Percentiles rank a stretch among this genome's conserved stretches.
phyloP scores from a whole-genome alignment of 306 rosid genomes.

The Lathyrus oleraceus region DNA sequence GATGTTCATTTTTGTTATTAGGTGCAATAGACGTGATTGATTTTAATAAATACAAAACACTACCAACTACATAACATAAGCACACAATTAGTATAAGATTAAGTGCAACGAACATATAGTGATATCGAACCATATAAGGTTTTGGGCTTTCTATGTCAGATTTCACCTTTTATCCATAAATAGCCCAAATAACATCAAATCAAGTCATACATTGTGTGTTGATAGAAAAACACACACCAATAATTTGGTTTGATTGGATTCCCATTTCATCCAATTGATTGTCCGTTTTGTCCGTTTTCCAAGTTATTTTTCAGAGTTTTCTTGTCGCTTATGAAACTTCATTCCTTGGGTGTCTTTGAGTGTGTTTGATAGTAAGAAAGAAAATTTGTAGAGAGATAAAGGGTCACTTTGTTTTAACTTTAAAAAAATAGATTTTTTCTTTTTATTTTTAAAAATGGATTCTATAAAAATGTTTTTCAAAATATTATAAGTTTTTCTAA shows the following conservation, averaged over 20 bases:
- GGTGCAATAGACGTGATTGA: background rate
- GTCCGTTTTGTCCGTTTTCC: background rate
- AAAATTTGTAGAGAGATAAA: too few relatives aligned
- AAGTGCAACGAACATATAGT: background rate
- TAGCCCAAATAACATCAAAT: background rate
- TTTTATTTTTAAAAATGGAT: too few relatives aligned
- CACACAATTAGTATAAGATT: too few relatives aligned
- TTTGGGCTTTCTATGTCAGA: background rate
- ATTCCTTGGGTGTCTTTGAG: too few relatives aligned
- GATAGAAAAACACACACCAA: background rate
- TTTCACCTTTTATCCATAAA: background rate
- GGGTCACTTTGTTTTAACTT: too few relatives aligned
- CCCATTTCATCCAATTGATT: background rate
- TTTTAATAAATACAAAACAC: background rate
- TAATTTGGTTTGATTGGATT: background rate
- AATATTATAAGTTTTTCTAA: too few relatives aligned
- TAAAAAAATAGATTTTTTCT: too few relatives aligned
- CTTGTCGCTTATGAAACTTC: too few relatives aligned
- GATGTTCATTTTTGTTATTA: constrained; percentile 4
- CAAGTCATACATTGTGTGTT: background rate
- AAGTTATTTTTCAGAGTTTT: too few relatives aligned
- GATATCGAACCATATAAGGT: background rate
- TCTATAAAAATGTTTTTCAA: too few relatives aligned
- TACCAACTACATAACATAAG: background rate
- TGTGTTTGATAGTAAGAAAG: too few relatives aligned